Percentiles rank a stretch among this genome's conserved stretches.
Conservation (phyloP, 2,329 filamentous ascomycete species). For the Alternaria triticimaculans region DNA sequence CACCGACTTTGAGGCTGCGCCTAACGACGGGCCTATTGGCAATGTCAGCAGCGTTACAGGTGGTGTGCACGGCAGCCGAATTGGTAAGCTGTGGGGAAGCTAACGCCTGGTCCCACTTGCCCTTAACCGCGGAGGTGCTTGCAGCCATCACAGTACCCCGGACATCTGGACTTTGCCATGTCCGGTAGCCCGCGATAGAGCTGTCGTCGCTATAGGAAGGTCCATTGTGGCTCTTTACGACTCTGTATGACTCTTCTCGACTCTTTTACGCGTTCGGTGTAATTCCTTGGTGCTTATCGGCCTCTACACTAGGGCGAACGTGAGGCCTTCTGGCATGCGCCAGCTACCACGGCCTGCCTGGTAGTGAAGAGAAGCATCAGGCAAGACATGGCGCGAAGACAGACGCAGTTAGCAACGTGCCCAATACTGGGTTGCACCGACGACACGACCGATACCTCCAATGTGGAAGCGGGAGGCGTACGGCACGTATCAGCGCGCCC, state of each 20-base stretch:
- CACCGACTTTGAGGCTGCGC: not conserved
- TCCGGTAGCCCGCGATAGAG: not conserved
- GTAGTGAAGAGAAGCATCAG: not conserved
- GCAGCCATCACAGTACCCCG: not conserved
- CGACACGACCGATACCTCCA: not conserved
- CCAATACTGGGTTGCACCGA: not conserved
- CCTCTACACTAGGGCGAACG: not conserved
- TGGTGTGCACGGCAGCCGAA: not conserved
- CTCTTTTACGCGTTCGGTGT: not conserved
- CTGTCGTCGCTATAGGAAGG: not conserved
- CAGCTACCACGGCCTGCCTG: not conserved
- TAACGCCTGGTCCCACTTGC: constrained; percentile 1
- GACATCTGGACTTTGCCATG: not conserved
- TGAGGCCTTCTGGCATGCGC: not conserved
- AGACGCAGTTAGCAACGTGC: not conserved
- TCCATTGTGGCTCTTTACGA: not conserved
- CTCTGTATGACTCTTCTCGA: not conserved
- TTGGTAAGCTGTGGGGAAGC: constrained; percentile 10
- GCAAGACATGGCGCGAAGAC: not conserved
- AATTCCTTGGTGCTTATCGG: not conserved
- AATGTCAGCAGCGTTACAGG: constrained; percentile 4
- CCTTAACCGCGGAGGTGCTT: not conserved
- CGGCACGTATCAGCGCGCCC: not conserved
- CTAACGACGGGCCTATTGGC: not conserved
- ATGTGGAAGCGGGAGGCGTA: not conserved